phyloP scores from a whole-genome alignment of 1,284 basidiomycete species.

The Flammula alnicola region DNA sequence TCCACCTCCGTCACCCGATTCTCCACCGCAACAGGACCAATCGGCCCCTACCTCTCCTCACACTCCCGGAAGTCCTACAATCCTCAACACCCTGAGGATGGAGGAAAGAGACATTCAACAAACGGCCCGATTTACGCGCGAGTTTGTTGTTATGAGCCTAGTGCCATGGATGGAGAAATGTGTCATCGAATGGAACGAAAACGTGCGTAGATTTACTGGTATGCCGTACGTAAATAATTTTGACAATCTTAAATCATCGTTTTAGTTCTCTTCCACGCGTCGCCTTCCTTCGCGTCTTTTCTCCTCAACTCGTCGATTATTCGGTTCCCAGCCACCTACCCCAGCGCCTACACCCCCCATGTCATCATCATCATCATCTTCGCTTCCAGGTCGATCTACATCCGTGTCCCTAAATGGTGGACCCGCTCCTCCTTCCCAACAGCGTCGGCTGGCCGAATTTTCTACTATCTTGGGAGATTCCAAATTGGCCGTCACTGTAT shows the following conservation, averaged over 20 bases:
- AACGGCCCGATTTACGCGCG: constrained; percentile 83
- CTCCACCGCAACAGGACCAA: constrained; percentile 22
- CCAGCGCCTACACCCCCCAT: constrained; percentile 46
- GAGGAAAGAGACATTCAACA: constrained; percentile 81
- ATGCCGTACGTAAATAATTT: background rate
- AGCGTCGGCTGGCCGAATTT: constrained; percentile 92
- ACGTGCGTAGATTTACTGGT: constrained; percentile 45
- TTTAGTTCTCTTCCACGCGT: constrained; percentile 80
- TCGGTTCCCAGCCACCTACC: constrained; percentile 67
- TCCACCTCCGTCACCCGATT: constrained; percentile 43
- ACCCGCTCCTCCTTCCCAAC: constrained; percentile 59
- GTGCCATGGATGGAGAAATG: constrained; percentile 97
- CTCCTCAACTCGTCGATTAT: constrained; percentile 90
- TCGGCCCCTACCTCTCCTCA: constrained; percentile 22
- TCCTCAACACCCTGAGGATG: constrained; percentile 58
- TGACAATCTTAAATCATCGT: background rate
- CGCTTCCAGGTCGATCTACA: constrained; percentile 50
- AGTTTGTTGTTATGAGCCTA: constrained; percentile 90
- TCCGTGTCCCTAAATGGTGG: constrained; percentile 30
- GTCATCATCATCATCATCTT: constrained; percentile 48
- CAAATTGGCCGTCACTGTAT: constrained; percentile 83
- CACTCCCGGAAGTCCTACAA: constrained; percentile 14
- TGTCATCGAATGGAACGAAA: constrained; percentile 94
- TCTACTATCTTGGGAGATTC: constrained; percentile 92
- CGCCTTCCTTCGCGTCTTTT: constrained; percentile 82